These are phyloP conservation scores for Lentinus brumalis DNA, from an alignment of 768 basidiomycete genomes.

Conservation along the genomic window DNA sequence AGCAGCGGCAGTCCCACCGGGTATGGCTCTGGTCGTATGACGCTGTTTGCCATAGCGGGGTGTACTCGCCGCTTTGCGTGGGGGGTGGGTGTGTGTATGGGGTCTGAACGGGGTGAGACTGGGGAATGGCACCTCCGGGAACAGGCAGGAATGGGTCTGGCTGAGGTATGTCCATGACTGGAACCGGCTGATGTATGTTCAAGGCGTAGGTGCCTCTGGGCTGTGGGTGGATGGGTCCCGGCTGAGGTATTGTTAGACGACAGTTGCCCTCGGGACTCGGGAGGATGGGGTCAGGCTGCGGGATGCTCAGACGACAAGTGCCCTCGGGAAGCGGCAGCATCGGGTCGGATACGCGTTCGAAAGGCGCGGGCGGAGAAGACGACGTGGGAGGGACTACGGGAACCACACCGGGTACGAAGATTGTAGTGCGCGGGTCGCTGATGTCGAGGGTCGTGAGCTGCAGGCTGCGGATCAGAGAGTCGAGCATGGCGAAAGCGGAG, in stretches of 20 bases:
- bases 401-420: conserved; percentile 12
- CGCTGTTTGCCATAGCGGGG: not conserved
- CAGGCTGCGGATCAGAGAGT: conserved; percentile 62
- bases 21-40: not conserved
- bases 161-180: not conserved
- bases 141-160: too few species aligned
- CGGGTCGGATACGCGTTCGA: conserved; percentile 59
- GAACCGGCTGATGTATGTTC: too few species aligned
- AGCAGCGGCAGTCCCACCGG: conserved; percentile 24
- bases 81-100: not conserved
- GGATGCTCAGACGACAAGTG: not conserved
- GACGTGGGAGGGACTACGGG: conserved; percentile 3
- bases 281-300: too few species aligned
- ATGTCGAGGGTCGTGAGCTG: conserved; percentile 61
- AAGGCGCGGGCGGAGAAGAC: conserved; percentile 22
- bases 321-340: conserved; percentile 40
- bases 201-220: too few species aligned
- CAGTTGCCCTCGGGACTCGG: too few species aligned
- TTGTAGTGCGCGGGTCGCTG: conserved; percentile 44
- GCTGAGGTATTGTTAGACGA: too few species aligned
- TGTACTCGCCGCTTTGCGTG: not conserved
- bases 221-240: too few species aligned
- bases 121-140: too few species aligned
- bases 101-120: too few species aligned
- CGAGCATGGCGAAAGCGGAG: conserved; percentile 61